Conservation (phyloP, 495 filamentous ascomycete species). For the Cercophora newfieldiana region DNA sequence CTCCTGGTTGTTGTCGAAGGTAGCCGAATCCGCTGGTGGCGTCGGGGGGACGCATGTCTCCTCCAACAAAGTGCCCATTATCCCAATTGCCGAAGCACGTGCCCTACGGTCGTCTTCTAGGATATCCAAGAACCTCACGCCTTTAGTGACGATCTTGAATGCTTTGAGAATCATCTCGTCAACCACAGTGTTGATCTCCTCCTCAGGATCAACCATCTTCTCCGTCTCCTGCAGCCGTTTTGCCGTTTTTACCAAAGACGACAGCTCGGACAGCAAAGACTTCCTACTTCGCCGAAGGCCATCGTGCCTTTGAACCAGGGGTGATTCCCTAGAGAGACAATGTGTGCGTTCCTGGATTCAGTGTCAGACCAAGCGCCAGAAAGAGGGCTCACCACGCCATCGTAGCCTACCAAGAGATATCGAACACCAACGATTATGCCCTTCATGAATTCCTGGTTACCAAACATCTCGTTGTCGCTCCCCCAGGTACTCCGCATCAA, state of each 20-base stretch:
- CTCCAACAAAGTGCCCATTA: slow-evolving; percentile 64
- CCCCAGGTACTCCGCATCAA: slow-evolving; percentile 68
- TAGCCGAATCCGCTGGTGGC: slow-evolving; percentile 63
- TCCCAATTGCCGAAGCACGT: slow-evolving; percentile 50
- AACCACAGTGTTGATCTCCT: slow-evolving; percentile 71
- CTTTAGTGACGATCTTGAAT: slow-evolving; percentile 89
- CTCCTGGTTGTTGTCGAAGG: slow-evolving; percentile 37
- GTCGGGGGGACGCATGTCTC: slow-evolving; percentile 67
- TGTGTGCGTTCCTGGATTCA: slow-evolving; percentile 74
- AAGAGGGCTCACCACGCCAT: not conserved
- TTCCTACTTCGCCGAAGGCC: slow-evolving; percentile 80
- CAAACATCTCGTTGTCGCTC: slow-evolving; percentile 68
- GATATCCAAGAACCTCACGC: slow-evolving; percentile 88
- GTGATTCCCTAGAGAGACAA: slow-evolving; percentile 80
- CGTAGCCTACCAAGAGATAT: slow-evolving; percentile 72
- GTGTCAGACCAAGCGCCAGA: slow-evolving; percentile 14
- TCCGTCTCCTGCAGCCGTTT: slow-evolving; percentile 74
- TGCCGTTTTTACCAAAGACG: slow-evolving; percentile 80
- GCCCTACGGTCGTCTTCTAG: slow-evolving; percentile 67
- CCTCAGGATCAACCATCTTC: slow-evolving; percentile 45
- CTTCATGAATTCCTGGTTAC: slow-evolving; percentile 86
- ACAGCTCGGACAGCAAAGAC: slow-evolving; percentile 83
- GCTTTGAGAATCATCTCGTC: slow-evolving; percentile 93
- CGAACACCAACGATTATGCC: slow-evolving; percentile 92
- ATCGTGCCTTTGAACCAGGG: slow-evolving; percentile 69